These are phyloP conservation scores for Ilyonectria sp. DNA, from an alignment of 2,329 filamentous ascomycete species.

Conservation along the genomic window DNA sequence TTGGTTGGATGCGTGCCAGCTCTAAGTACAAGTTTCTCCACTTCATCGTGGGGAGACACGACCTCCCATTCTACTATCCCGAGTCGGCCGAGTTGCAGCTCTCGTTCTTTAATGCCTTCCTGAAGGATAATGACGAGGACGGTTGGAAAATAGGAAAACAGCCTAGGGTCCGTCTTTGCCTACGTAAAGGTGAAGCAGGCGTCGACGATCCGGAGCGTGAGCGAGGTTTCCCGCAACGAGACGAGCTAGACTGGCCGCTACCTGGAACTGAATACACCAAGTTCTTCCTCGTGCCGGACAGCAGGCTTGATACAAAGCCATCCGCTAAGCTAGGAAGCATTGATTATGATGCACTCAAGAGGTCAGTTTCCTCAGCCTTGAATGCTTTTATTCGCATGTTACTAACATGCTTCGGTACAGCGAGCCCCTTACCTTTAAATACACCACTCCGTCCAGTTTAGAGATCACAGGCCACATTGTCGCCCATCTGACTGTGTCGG, in stretches of 20 bases:
- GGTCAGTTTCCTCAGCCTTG: background rate
- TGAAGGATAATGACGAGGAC: slow-evolving; percentile 74
- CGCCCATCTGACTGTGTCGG: slow-evolving; percentile 75
- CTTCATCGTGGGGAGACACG: slow-evolving; percentile 79
- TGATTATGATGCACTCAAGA: background rate
- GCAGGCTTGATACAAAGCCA: slow-evolving; percentile 4
- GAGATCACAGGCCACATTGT: slow-evolving; percentile 77
- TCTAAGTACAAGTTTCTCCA: slow-evolving; percentile 78
- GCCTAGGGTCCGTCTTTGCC: slow-evolving; percentile 71
- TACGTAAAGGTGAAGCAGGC: slow-evolving; percentile 77
- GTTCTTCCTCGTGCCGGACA: slow-evolving; percentile 69
- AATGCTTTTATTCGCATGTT: background rate
- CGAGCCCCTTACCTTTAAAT: slow-evolving; percentile 62
- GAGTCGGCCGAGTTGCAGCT: slow-evolving; percentile 78
- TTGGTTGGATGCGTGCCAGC: slow-evolving; percentile 74
- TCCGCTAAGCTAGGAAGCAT: too few species aligned
- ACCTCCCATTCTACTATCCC: slow-evolving; percentile 80
- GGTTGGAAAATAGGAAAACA: slow-evolving; percentile 70
- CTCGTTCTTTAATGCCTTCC: slow-evolving; percentile 79
- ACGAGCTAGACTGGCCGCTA: slow-evolving; percentile 77
- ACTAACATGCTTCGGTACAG: background rate
- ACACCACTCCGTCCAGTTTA: slow-evolving; percentile 71
- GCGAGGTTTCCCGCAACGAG: slow-evolving; percentile 66
- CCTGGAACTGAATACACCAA: slow-evolving; percentile 74
- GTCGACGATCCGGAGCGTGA: slow-evolving; percentile 76